These are phyloP conservation scores for Jamesozyma gamospora DNA, from an alignment of 805 yeast species.

Conservation along the genomic window DNA sequence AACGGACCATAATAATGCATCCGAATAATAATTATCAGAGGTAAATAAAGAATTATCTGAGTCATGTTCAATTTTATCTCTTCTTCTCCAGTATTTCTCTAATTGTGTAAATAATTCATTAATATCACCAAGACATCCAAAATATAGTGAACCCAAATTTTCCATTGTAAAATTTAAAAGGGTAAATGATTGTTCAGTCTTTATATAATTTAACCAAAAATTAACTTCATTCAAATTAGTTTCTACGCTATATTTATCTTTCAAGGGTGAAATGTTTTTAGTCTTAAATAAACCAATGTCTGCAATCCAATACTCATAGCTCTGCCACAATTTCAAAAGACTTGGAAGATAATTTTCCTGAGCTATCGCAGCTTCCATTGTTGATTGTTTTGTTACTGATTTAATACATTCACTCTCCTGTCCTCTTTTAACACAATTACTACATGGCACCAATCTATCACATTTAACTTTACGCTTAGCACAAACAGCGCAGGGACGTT, in stretches of 20 bases:
- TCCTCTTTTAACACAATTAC: constrained; percentile 24
- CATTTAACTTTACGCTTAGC: constrained; percentile 26
- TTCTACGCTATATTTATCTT: constrained; percentile 2
- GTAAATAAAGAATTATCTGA: constrained; percentile 4
- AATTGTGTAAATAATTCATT: constrained; percentile 20
- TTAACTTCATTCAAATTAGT: constrained; percentile 6
- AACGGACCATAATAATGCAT: constrained; percentile 24
- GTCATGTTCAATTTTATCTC: constrained; percentile 3
- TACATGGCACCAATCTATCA: constrained; percentile 27
- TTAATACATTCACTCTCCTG: constrained; percentile 18
- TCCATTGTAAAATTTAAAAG: constrained; percentile 24
- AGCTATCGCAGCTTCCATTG: not conserved
- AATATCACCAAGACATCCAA: constrained; percentile 26
- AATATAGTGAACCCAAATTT: constrained; percentile 25
- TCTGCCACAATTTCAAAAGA: constrained; percentile 19
- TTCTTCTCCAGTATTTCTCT: constrained; percentile 18
- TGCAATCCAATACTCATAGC: constrained; percentile 22
- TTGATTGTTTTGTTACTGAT: constrained; percentile 2
- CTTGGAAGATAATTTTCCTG: constrained; percentile 7
- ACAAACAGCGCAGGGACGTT: constrained; percentile 18
- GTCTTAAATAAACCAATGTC: constrained; percentile 20
- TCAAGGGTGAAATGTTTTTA: constrained; percentile 4
- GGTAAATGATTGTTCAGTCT: constrained; percentile 14
- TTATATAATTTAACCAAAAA: constrained; percentile 11
- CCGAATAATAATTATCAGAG: constrained; percentile 19